Conservation (phyloP, 768 basidiomycete species). For the Termitomyces sp. region DNA sequence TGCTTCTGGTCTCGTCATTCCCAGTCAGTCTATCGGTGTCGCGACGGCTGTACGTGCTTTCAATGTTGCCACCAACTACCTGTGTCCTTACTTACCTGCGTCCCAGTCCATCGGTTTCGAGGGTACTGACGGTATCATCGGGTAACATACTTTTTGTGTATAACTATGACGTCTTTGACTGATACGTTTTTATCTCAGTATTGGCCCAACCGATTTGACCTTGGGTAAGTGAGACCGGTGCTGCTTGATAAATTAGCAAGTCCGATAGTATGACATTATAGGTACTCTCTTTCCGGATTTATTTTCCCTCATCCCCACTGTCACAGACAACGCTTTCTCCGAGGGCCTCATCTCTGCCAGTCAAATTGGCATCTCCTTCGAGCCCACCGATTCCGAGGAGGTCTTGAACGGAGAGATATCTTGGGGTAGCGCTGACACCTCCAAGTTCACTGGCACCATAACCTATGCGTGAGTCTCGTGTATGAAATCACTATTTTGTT, state of each 20-base stretch:
- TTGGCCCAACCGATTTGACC: slow-evolving; percentile 60
- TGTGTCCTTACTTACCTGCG: background rate
- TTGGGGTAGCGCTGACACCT: slow-evolving; percentile 48
- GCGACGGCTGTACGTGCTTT: slow-evolving; percentile 31
- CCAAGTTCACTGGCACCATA: slow-evolving; percentile 41
- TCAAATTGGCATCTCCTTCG: slow-evolving; percentile 49
- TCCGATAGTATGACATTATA: slow-evolving; percentile 1
- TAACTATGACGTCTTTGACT: slow-evolving; percentile 1
- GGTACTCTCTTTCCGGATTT: slow-evolving; percentile 32
- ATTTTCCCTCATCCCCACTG: slow-evolving; percentile 42
- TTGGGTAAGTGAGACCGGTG: slow-evolving; percentile 25
- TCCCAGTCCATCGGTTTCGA: slow-evolving; percentile 37
- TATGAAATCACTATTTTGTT: background rate
- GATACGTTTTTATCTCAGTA: slow-evolving; percentile 29
- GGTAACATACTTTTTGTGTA: slow-evolving; percentile 34
- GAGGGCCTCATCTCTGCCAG: slow-evolving; percentile 36
- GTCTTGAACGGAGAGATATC: slow-evolving; percentile 50
- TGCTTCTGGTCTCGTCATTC: slow-evolving; percentile 44
- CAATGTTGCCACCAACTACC: background rate
- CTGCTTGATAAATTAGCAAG: background rate
- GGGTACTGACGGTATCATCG: slow-evolving; percentile 62
- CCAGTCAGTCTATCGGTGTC: slow-evolving; percentile 64
- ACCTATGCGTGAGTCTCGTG: slow-evolving; percentile 34
- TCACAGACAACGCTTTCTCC: slow-evolving; percentile 51
- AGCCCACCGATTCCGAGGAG: slow-evolving; percentile 36